Evolutionary conservation across 2,329 filamentous ascomycete genomes (phyloP).

Genomic region (Penicillium sp.): DNA sequence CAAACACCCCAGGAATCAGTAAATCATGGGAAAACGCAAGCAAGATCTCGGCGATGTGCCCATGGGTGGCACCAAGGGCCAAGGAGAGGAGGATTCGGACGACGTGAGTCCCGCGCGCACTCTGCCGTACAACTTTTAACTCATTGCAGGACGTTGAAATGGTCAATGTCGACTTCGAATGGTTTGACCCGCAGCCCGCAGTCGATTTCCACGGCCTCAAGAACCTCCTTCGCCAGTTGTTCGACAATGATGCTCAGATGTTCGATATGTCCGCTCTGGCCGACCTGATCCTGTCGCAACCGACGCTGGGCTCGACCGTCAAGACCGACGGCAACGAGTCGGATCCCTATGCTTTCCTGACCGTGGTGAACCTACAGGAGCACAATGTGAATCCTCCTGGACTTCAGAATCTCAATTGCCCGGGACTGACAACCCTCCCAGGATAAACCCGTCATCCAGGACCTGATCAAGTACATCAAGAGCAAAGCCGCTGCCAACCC

Average conservation of each 20-base stretch:
- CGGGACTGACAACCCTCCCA: conserved; percentile 27
- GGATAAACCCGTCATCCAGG: conserved; percentile 68
- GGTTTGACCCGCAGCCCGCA: conserved; percentile 89
- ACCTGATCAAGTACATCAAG: conserved; percentile 69
- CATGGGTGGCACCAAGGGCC: conserved; percentile 44
- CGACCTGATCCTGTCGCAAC: conserved; percentile 83
- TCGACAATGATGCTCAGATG: conserved; percentile 81
- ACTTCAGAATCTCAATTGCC: background rate
- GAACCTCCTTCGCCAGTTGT: conserved; percentile 81
- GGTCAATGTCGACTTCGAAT: conserved; percentile 96
- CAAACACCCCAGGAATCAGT: conserved; percentile 1
- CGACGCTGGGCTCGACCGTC: conserved; percentile 85
- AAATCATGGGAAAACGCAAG: conserved; percentile 53
- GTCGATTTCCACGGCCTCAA: conserved; percentile 96
- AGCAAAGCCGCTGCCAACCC: conserved; percentile 54
- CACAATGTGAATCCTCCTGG: conserved; percentile 54
- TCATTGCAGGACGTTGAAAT: conserved; percentile 74
- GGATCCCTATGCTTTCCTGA: conserved; percentile 90
- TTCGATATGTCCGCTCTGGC: conserved; percentile 85
- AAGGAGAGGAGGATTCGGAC: conserved; percentile 39
- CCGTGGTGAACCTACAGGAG: conserved; percentile 76
- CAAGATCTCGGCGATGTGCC: conserved; percentile 47
- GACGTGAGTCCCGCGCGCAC: conserved; percentile 29
- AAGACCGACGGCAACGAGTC: conserved; percentile 95
- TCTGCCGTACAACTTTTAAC: conserved; percentile 8